Evolutionary conservation across 148 eudicot species (phyloP).

Genomic region (Agrostemma githago): DNA sequence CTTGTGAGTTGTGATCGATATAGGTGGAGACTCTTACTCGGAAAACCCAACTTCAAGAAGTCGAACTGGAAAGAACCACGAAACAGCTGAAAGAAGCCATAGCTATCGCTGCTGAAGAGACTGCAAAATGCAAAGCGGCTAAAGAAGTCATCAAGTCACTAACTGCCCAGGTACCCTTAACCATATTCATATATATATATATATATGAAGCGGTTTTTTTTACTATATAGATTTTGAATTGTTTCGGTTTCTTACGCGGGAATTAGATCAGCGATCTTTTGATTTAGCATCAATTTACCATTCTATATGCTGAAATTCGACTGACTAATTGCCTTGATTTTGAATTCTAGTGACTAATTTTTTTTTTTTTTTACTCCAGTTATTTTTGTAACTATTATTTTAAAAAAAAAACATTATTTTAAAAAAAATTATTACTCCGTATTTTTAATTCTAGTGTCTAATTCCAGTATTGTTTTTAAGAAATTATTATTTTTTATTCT

Average conservation of each 20-base stretch:
- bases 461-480: too few species aligned
- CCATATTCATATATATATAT: background rate
- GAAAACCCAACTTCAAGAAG: slow-evolving; percentile 66
- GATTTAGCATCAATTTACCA: too few species aligned
- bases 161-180: slow-evolving; percentile 91
- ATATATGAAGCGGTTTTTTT: background rate
- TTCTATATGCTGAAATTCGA: background rate
- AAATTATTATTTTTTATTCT: too few species aligned
- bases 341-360: too few species aligned
- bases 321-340: background rate
- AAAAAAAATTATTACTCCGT: too few species aligned
- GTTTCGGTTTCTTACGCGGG: background rate
- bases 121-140: slow-evolving; percentile 93
- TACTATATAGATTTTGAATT: background rate
- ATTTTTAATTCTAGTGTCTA: too few species aligned
- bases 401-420: too few species aligned
- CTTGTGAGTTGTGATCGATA: background rate
- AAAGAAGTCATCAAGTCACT: slow-evolving; percentile 96
- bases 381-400: too few species aligned
- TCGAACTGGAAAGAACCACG: slow-evolving; percentile 68
- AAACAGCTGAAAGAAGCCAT: slow-evolving; percentile 83
- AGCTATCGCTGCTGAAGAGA: slow-evolving; percentile 81
- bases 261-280: background rate
- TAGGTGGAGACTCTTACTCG: slow-evolving; percentile 80
- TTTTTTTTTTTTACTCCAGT: too few species aligned